Evolutionary conservation across 192 early-diverging fungal species (phyloP), one percentile per base, ranked within the genome.

Genomic region (Irineochytrium annulatum): DNA sequence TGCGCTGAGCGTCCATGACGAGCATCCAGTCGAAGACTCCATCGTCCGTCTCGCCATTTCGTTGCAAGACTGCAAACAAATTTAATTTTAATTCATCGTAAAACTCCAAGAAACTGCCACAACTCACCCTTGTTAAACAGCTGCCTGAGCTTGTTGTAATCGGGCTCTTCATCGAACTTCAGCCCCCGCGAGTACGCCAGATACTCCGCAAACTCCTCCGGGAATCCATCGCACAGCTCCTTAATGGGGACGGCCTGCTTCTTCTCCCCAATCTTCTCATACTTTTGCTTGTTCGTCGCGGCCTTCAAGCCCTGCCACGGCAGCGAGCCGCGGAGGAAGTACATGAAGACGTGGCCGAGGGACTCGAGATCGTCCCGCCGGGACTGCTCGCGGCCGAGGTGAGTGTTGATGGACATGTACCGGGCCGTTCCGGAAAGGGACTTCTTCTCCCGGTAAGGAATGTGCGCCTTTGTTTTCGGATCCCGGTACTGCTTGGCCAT

Each of bases 281-380:
- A 98, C 65, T 98, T 98, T 83, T 98, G 94, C 70, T 96, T 94
- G 82, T 98, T 98, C 58, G 92, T 95, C 17, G 88, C 90, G 0
- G 95, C 95, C 77, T 95, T 97, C 22, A 98, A 73, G 3, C 95
- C 95, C 75, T 98, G 95, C 95, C 95, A 98, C 14, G 95, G 95
- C 46, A 98, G 76, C 22, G 82, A 82, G 24, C 94, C 92, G 46
- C 92, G 84, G 73, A 98, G 78, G 72, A 98, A 96, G 78, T 98
- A 98, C 85, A 98, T 91, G 59, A 98, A 94, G 8, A 98, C 95
- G 72, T 98, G 95, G 37, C 95, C 95, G 54, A 98, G 85, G 26
- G 94, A 92, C 70, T 98, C 94, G 57, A 98, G 73, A 62, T 98
- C 95, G 69, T 98, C 95, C 46, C 95, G 89, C 49, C 95, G 82